Conservation (phyloP, 2,329 filamentous ascomycete genomes). For the Claviceps maximensis region DNA sequence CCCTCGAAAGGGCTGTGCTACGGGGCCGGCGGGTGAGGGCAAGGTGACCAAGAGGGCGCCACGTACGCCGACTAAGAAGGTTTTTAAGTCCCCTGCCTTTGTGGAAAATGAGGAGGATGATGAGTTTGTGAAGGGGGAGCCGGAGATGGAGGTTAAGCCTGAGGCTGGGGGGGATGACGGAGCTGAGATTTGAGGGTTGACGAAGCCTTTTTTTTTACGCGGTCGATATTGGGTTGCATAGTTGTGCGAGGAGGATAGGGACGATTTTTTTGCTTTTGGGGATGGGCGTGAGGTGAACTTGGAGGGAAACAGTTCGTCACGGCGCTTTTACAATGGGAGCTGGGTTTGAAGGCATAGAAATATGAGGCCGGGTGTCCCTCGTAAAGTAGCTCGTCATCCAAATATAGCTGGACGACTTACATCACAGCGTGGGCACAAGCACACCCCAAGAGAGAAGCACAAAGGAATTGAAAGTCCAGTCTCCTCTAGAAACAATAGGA, state of each 20-base stretch:
- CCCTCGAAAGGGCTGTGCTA: conserved; percentile 16
- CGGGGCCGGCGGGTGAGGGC: conserved; percentile 9
- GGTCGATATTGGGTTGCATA: background rate
- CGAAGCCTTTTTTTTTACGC: background rate
- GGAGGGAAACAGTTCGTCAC: background rate
- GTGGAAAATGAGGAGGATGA: conserved; percentile 8
- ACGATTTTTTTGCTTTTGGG: background rate
- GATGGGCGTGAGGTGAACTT: background rate
- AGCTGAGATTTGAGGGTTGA: background rate
- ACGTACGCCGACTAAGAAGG: conserved; percentile 18
- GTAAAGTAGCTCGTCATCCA: background rate
- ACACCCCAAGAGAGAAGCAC: background rate
- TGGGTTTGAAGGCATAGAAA: background rate
- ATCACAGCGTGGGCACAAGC: background rate
- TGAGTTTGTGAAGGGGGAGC: conserved; percentile 5
- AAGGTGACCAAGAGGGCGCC: conserved; percentile 21
- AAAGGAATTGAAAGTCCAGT: background rate
- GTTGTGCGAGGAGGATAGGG: background rate
- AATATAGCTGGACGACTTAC: background rate
- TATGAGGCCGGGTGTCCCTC: background rate
- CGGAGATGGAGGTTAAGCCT: conserved; percentile 8
- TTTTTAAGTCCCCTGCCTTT: conserved; percentile 9
- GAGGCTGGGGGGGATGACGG: background rate
- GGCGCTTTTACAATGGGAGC: background rate
- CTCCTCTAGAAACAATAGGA: background rate